phyloP scores from a whole-genome alignment of 176 grass and related monocot species.

The sorghum (Sorghum bicolor) region DNA sequence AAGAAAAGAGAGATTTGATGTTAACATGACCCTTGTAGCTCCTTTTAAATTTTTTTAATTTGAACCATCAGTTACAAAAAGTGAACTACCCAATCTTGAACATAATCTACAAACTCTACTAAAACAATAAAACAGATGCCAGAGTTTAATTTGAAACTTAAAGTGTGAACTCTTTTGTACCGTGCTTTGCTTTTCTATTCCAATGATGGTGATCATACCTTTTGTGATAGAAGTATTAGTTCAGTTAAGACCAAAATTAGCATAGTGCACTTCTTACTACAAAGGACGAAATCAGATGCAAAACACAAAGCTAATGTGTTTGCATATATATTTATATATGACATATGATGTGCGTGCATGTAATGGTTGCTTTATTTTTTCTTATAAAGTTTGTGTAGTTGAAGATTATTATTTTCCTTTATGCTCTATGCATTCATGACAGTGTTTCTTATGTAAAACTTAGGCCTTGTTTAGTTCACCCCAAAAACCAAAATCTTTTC shows the following conservation, averaged over 20 bases:
- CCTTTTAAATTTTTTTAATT: neutral
- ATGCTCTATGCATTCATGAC: neutral
- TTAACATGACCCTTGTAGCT: constrained; percentile 18
- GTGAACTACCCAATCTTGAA: neutral
- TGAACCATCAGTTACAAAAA: neutral
- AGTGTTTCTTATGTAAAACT: neutral
- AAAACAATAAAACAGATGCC: neutral
- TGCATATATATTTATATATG: constrained; percentile 8
- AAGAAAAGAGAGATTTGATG: constrained; percentile 14
- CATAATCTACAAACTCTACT: neutral
- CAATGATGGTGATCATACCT: neutral
- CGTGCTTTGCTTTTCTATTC: neutral
- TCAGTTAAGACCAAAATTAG: neutral
- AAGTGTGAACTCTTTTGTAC: neutral
- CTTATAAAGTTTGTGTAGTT: neutral
- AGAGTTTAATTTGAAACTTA: neutral
- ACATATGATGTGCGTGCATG: neutral
- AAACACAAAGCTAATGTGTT: neutral
- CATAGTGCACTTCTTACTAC: neutral
- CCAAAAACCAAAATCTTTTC: too few relatives aligned
- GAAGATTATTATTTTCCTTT: neutral
- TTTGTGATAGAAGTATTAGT: constrained; percentile 1
- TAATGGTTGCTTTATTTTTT: neutral
- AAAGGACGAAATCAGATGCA: neutral
- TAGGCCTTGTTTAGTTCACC: too few relatives aligned